Evolutionary conservation across 306 rosid species (phyloP).

Genomic region (Leucaena leucocephala): DNA sequence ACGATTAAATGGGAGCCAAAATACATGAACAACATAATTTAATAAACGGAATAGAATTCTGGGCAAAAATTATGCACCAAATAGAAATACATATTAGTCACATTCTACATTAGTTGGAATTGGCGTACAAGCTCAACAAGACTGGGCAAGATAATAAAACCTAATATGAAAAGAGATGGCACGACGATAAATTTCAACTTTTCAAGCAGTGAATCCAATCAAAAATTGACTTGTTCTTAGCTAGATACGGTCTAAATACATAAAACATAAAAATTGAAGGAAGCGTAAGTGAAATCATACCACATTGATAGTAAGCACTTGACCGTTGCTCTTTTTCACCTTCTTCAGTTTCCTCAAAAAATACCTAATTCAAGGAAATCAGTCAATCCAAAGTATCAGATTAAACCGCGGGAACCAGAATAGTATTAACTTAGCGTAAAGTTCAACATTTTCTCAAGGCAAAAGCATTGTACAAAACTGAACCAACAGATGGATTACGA

Average conservation of each 20-base stretch:
- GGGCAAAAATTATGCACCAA: too few relatives aligned
- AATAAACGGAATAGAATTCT: too few relatives aligned
- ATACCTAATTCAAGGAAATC: slow-evolving; percentile 42
- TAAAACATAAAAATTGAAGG: background rate
- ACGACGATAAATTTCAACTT: too few relatives aligned
- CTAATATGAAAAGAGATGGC: too few relatives aligned
- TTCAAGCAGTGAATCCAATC: too few relatives aligned
- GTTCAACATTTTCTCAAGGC: background rate
- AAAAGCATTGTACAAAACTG: background rate
- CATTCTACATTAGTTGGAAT: too few relatives aligned
- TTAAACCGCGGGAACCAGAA: background rate
- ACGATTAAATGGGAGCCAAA: background rate
- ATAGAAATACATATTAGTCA: too few relatives aligned
- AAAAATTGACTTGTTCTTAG: background rate
- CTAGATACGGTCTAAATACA: background rate
- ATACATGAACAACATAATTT: too few relatives aligned
- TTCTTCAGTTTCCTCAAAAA: slow-evolving; percentile 66
- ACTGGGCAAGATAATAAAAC: too few relatives aligned
- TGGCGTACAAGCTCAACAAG: too few relatives aligned
- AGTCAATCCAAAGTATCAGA: background rate
- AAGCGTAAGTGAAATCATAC: slow-evolving; percentile 22
- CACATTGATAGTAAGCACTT: slow-evolving; percentile 63
- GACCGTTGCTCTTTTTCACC: slow-evolving; percentile 68
- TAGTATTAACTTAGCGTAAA: background rate
- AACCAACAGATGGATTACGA: background rate